Conservation (phyloP, 768 basidiomycete species). For the Cystobasidium onofrii region DNA sequence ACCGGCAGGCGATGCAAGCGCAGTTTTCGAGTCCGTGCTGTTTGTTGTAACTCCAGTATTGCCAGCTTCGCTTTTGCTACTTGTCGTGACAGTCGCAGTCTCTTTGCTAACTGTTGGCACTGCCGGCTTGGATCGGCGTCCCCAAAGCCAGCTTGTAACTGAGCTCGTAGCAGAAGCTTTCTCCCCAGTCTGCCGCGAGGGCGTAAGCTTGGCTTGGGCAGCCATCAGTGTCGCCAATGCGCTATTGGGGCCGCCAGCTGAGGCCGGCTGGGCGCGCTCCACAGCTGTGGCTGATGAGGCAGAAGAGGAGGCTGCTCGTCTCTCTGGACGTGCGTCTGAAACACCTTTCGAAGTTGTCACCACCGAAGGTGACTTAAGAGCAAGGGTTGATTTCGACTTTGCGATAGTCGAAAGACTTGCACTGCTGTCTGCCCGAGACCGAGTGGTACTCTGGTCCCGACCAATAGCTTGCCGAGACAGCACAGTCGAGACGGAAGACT, state of each 20-base stretch:
- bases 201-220: constrained; percentile 9
- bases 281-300: constrained; percentile 23
- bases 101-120: background rate
- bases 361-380: constrained; percentile 3
- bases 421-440: background rate
- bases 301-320: background rate
- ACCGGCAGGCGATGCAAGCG: background rate
- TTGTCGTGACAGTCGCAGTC: background rate
- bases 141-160: constrained; percentile 23
- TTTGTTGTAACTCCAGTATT: background rate
- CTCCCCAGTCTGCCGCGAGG: background rate
- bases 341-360: background rate
- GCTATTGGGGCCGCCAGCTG: background rate
- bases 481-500: background rate
- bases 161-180: background rate
- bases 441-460: background rate
- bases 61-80: background rate
- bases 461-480: background rate
- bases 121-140: constrained; percentile 3
- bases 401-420: background rate
- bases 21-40: background rate
- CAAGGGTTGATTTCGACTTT: background rate
- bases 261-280: background rate
- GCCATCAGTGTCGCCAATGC: constrained; percentile 20
- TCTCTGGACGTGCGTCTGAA: background rate